Conservation (phyloP, 1,284 basidiomycete species). For the Salmacisia buchloeana region DNA sequence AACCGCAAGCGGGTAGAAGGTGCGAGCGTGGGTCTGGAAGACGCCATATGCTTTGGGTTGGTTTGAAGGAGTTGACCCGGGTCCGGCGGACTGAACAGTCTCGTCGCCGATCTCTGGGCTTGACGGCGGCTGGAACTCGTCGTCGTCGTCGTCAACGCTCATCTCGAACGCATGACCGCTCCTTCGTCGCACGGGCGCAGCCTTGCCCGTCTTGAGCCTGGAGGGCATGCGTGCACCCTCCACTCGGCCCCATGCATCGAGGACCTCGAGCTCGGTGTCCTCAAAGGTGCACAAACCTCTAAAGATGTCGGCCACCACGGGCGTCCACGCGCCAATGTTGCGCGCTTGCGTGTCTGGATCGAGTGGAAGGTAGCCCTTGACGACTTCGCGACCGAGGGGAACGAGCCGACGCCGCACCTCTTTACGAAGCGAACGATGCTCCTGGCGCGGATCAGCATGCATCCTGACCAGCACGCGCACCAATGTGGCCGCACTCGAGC, state of each 20-base stretch:
- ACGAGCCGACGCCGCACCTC: slow-evolving; percentile 83
- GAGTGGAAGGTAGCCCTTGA: slow-evolving; percentile 84
- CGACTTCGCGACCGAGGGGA: slow-evolving; percentile 85
- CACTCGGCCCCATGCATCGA: neutral
- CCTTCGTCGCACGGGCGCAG: slow-evolving; percentile 8
- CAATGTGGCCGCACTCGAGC: slow-evolving; percentile 87
- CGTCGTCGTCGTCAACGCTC: slow-evolving; percentile 13
- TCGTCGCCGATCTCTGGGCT: slow-evolving; percentile 8
- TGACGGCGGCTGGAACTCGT: slow-evolving; percentile 6
- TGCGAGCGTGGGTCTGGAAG: slow-evolving; percentile 29
- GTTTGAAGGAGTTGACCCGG: too few species aligned
- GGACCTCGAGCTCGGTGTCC: slow-evolving; percentile 58
- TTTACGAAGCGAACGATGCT: slow-evolving; percentile 71
- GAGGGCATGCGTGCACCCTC: neutral
- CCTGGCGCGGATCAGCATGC: slow-evolving; percentile 84
- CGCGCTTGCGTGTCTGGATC: slow-evolving; percentile 86
- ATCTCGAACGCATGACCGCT: slow-evolving; percentile 5
- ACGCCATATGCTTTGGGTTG: slow-evolving; percentile 5
- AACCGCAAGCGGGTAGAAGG: slow-evolving; percentile 44
- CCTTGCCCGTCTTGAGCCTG: neutral
- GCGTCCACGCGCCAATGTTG: slow-evolving; percentile 95
- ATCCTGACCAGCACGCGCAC: slow-evolving; percentile 86
- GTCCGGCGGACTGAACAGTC: too few species aligned
- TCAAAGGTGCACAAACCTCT: slow-evolving; percentile 84
- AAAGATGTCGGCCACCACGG: slow-evolving; percentile 88